phyloP scores from a whole-genome alignment of 441 rosid genomes.

The Gossypium davidsonii region DNA sequence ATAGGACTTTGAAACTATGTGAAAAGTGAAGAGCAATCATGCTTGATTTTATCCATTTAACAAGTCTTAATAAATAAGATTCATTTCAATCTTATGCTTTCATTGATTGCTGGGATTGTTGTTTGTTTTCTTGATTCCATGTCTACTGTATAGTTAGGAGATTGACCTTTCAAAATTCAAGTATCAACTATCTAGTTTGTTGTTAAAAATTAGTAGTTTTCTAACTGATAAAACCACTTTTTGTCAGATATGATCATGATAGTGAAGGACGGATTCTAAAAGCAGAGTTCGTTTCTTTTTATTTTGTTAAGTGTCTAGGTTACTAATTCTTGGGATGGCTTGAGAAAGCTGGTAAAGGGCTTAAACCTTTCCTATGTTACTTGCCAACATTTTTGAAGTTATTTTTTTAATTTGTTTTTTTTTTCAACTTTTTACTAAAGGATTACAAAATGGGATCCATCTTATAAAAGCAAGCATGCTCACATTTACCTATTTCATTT shows the following conservation, averaged over 20 bases:
- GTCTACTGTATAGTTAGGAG: background rate
- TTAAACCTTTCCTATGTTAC: slow-evolving; percentile 1
- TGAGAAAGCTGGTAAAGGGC: slow-evolving; percentile 70
- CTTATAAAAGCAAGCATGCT: slow-evolving; percentile 63
- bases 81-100: background rate
- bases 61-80: background rate
- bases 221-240: slow-evolving; percentile 76
- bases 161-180: slow-evolving; percentile 1
- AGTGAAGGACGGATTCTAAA: slow-evolving; percentile 77
- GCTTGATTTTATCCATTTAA: background rate
- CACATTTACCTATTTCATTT: background rate
- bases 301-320: slow-evolving; percentile 59
- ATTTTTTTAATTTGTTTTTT: background rate
- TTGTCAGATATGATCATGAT: slow-evolving; percentile 80
- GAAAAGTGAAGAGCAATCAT: background rate
- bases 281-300: slow-evolving; percentile 79
- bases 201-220: slow-evolving; percentile 15
- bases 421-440: slow-evolving; percentile 10
- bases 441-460: slow-evolving; percentile 59
- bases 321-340: slow-evolving; percentile 92
- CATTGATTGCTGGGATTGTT: background rate
- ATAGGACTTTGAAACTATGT: background rate
- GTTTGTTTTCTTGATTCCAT: background rate
- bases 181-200: background rate
- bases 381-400: background rate